Conservation (phyloP, 306 rosid species). For the Sechiopsis laciniata region DNA sequence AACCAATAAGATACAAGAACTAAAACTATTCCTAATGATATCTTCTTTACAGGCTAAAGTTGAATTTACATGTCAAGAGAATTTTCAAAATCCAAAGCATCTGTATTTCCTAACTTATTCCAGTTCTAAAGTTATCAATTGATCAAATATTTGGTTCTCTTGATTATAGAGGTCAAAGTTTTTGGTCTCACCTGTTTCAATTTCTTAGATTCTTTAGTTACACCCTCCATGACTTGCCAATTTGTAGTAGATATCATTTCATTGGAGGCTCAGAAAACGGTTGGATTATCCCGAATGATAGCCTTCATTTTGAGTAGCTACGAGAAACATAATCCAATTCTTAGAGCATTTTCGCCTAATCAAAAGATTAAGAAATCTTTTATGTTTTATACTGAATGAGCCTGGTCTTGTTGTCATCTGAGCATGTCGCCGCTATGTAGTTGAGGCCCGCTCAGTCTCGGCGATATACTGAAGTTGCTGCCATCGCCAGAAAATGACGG, state of each 20-base stretch:
- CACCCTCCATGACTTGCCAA: not conserved
- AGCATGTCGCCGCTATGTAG: constrained; percentile 69
- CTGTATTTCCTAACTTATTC: not conserved
- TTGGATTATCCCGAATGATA: too few species aligned
- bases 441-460: constrained; percentile 60
- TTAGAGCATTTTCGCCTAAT: not conserved
- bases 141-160: not conserved
- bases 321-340: not conserved
- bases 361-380: too few species aligned
- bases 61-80: too few species aligned
- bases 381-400: not conserved
- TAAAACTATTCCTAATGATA: too few species aligned
- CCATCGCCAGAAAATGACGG: constrained; percentile 42
- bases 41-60: too few species aligned
- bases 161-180: not conserved
- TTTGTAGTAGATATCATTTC: not conserved
- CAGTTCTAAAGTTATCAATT: not conserved
- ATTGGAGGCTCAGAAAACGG: not conserved
- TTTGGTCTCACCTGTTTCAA: constrained; percentile 10
- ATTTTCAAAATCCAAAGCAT: not conserved
- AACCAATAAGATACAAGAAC: too few species aligned
- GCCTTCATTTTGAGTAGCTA: not conserved
- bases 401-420: constrained; percentile 45
- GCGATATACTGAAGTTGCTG: constrained; percentile 67
- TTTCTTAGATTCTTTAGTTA: not conserved